phyloP scores from a whole-genome alignment of 2,329 filamentous ascomycete species.

The Penicillium sp. region DNA sequence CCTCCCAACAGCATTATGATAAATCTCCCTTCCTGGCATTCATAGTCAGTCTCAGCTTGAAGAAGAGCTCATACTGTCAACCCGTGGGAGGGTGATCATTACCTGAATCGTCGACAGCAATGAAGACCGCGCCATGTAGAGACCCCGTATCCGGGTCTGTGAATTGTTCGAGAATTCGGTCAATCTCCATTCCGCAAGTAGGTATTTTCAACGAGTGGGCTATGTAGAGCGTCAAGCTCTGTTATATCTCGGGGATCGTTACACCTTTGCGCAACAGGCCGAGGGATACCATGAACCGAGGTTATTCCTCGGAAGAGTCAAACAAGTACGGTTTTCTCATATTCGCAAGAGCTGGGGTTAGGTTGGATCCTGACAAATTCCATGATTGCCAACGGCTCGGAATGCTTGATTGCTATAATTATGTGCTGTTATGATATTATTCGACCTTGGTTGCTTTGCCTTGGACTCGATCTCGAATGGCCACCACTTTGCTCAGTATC shows the following conservation, averaged over 20 bases:
- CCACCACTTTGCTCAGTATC: slow-evolving; percentile 35
- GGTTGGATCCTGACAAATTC: too few species aligned
- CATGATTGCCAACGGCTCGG: background rate
- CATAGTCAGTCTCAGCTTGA: background rate
- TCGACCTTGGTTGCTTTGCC: slow-evolving; percentile 45
- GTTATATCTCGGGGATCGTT: too few species aligned
- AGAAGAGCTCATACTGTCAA: background rate
- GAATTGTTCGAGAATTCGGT: background rate
- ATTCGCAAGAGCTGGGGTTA: too few species aligned
- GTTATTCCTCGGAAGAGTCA: background rate
- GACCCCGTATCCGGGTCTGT: background rate
- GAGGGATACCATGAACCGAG: background rate
- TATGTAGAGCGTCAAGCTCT: too few species aligned
- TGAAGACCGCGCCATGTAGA: background rate
- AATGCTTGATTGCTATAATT: background rate
- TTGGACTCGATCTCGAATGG: slow-evolving; percentile 38
- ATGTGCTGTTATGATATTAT: slow-evolving; percentile 18
- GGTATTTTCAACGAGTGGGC: too few species aligned
- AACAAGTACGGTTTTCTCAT: too few species aligned
- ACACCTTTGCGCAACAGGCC: background rate
- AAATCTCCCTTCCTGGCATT: slow-evolving; percentile 1
- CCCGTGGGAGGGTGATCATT: background rate
- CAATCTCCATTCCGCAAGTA: background rate
- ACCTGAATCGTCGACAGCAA: background rate
- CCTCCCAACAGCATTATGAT: background rate